These are phyloP conservation scores for Plasmodium gonderi DNA, from an alignment of 169 alveolate genomes.

Conservation along the genomic window DNA sequence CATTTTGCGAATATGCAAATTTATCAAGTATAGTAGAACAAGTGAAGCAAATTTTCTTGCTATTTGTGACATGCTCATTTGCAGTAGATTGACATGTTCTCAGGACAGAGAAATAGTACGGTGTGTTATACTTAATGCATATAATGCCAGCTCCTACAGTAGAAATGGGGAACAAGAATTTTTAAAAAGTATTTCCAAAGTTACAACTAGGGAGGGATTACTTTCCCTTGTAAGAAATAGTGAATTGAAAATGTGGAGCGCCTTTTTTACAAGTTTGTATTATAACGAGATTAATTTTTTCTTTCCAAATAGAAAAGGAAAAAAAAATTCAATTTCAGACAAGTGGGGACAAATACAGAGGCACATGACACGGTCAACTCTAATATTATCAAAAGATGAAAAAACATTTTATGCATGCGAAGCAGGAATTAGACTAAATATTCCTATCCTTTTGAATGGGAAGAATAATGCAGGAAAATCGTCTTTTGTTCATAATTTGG, in stretches of 20 bases:
- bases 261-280: neutral
- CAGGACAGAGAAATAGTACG: slow-evolving; percentile 50
- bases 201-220: neutral
- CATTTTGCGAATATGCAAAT: slow-evolving; percentile 43
- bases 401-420: slow-evolving; percentile 24
- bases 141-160: neutral
- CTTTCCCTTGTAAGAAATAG: neutral
- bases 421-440: slow-evolving; percentile 45
- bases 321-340: neutral
- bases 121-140: slow-evolving; percentile 17
- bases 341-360: neutral
- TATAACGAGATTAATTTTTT: neutral
- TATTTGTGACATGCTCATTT: slow-evolving; percentile 31
- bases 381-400: slow-evolving; percentile 52
- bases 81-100: slow-evolving; percentile 22
- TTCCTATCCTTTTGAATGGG: slow-evolving; percentile 81
- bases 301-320: neutral
- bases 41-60: neutral
- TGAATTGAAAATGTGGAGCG: neutral
- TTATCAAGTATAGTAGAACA: neutral
- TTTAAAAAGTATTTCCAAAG: neutral
- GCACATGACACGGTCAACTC: neutral
- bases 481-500: slow-evolving; percentile 64
- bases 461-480: slow-evolving; percentile 78
- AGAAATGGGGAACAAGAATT: neutral